Evolutionary conservation across 345 rosid species (phyloP).

Genomic region (Arabis alpina): DNA sequence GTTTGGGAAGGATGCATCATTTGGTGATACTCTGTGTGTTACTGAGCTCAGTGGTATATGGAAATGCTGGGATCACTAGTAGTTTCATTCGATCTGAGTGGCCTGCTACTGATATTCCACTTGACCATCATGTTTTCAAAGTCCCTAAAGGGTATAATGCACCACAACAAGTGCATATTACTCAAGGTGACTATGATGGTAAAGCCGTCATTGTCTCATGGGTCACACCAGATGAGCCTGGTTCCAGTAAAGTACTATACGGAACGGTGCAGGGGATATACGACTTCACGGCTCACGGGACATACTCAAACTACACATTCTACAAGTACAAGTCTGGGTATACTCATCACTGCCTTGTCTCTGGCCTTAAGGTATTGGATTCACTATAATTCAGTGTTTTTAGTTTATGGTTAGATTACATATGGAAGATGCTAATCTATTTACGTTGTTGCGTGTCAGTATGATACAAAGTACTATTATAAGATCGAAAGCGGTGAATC

Average conservation of each 20-base stretch:
- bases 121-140: conserved; percentile 67
- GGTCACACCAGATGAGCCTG: conserved; percentile 81
- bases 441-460: conserved; percentile 42
- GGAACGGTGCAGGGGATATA: conserved; percentile 55
- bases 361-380: conserved; percentile 64
- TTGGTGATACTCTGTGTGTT: conserved; percentile 42
- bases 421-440: conserved; percentile 8
- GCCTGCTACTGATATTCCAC: conserved; percentile 88
- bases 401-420: background rate
- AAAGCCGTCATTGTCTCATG: conserved; percentile 87
- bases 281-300: conserved; percentile 67
- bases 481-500: conserved; percentile 73
- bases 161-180: conserved; percentile 95
- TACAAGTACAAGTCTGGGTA: conserved; percentile 81
- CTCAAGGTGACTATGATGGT: conserved; percentile 94
- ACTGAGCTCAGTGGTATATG: conserved; percentile 46
- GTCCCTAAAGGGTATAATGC: conserved; percentile 83
- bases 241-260: conserved; percentile 59
- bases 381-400: too few species aligned
- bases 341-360: conserved; percentile 78
- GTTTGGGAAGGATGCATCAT: conserved; percentile 30
- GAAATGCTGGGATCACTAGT: conserved; percentile 71
- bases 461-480: conserved; percentile 86
- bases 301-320: conserved; percentile 66
- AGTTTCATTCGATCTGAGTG: conserved; percentile 69